A percentile compares a stretch with the other conserved stretches of the same genome.
Conservation (phyloP, 257 asterid species). For the Anisodus acutangulus region DNA sequence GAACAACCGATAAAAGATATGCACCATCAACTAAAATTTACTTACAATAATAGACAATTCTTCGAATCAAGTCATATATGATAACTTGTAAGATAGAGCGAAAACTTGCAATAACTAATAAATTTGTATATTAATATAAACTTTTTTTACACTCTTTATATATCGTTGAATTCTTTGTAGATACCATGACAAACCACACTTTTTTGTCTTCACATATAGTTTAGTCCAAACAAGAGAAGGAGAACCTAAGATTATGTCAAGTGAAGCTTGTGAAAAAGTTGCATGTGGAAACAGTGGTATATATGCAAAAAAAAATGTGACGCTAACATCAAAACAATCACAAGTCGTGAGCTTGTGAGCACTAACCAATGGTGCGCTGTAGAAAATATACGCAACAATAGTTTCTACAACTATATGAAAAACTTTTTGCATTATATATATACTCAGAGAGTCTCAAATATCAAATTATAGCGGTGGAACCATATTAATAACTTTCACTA, state of each 20-base stretch:
- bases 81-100: neutral
- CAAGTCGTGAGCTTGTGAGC: neutral
- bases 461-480: neutral
- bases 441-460: neutral
- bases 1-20: no score
- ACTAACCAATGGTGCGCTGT: neutral
- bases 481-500: no score
- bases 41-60: no score
- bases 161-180: neutral
- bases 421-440: neutral
- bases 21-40: neutral
- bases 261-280: neutral
- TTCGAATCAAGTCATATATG: neutral
- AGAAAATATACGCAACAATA: neutral
- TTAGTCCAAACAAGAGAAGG: conserved; percentile 5
- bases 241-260: neutral
- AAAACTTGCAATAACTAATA: neutral
- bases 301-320: neutral
- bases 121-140: neutral
- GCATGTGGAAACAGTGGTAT: neutral
- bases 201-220: neutral
- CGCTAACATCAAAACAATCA: neutral
- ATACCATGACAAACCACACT: neutral
- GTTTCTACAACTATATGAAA: neutral
- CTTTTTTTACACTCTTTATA: neutral